Evolutionary conservation across 1,284 basidiomycete genomes (phyloP).

Genomic region (Papiliotrema laurentii): DNA sequence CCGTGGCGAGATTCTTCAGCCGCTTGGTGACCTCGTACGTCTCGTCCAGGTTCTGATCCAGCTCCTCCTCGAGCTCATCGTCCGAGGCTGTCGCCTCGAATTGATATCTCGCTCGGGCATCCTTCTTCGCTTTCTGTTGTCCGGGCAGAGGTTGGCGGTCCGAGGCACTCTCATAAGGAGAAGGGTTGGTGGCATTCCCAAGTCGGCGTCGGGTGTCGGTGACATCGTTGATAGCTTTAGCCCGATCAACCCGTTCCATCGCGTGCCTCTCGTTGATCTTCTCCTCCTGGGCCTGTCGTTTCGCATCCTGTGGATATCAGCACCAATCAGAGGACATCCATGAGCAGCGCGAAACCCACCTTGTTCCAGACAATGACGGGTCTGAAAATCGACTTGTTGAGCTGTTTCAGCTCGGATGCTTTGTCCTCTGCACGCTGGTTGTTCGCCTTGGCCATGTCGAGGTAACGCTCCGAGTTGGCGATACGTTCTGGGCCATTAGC

Average conservation of each 20-base stretch:
- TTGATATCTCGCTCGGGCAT: conserved; percentile 79
- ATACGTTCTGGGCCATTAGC: conserved; percentile 53
- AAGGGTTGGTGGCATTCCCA: conserved; percentile 62
- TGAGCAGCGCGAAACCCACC: conserved; percentile 36
- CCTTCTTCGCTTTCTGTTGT: conserved; percentile 51
- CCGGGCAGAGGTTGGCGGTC: conserved; percentile 26
- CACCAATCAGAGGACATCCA: neutral
- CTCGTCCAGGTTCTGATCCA: conserved; percentile 90
- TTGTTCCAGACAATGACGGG: conserved; percentile 88
- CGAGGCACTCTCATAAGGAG: conserved; percentile 14
- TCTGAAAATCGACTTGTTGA: conserved; percentile 76
- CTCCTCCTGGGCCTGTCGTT: conserved; percentile 85
- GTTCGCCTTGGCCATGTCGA: conserved; percentile 90
- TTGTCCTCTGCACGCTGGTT: conserved; percentile 85
- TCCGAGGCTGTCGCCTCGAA: conserved; percentile 95
- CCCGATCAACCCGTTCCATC: conserved; percentile 79
- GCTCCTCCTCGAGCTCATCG: conserved; percentile 72
- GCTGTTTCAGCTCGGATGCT: conserved; percentile 86
- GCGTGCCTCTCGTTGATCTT: conserved; percentile 83
- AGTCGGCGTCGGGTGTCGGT: conserved; percentile 81
- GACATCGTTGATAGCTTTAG: conserved; percentile 79
- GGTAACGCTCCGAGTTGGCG: conserved; percentile 91
- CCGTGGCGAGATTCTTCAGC: conserved; percentile 76
- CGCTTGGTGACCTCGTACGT: conserved; percentile 74
- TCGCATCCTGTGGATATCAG: conserved; percentile 57